Percentiles rank a stretch among this genome's conserved stretches.
Evolutionary conservation across 169 alveolate species (phyloP).

Genomic region (Plasmodium malariae): DNA sequence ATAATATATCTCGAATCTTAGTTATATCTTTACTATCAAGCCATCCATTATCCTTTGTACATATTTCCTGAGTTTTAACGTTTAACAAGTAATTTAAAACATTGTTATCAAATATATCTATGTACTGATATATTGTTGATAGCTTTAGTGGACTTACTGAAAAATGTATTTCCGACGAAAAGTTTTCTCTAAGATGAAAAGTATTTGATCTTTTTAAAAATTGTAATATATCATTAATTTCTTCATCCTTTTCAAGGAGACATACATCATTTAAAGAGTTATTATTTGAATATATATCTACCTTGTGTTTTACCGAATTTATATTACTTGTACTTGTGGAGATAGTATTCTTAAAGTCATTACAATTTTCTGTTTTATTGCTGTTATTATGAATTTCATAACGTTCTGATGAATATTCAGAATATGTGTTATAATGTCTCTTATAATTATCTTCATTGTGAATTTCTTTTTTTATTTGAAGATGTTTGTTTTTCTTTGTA

Average conservation of each 20-base stretch:
- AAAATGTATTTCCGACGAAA: slow-evolving; percentile 91
- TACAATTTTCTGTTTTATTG: background rate
- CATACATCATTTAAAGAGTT: slow-evolving; percentile 88
- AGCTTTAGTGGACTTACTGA: slow-evolving; percentile 84
- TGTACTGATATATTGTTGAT: slow-evolving; percentile 83
- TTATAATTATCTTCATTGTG: slow-evolving; percentile 4
- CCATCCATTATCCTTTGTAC: slow-evolving; percentile 76
- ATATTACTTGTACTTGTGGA: background rate
- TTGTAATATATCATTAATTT: slow-evolving; percentile 38
- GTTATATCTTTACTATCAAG: slow-evolving; percentile 52
- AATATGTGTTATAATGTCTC: slow-evolving; percentile 3
- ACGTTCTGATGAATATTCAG: background rate
- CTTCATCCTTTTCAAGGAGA: slow-evolving; percentile 39
- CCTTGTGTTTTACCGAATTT: slow-evolving; percentile 85
- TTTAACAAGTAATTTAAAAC: slow-evolving; percentile 84
- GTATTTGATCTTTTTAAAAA: slow-evolving; percentile 80
- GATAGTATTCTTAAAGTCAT: background rate
- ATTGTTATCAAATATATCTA: slow-evolving; percentile 87
- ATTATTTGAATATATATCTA: slow-evolving; percentile 87
- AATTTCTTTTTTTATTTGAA: slow-evolving; percentile 8
- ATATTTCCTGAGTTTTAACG: slow-evolving; percentile 58
- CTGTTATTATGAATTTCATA: background rate
- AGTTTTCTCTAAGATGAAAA: slow-evolving; percentile 93
- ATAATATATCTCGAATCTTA: slow-evolving; percentile 62
- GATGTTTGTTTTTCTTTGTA: background rate